Conservation (phyloP, 106 monocot species). For the Acorus gramineus region DNA sequence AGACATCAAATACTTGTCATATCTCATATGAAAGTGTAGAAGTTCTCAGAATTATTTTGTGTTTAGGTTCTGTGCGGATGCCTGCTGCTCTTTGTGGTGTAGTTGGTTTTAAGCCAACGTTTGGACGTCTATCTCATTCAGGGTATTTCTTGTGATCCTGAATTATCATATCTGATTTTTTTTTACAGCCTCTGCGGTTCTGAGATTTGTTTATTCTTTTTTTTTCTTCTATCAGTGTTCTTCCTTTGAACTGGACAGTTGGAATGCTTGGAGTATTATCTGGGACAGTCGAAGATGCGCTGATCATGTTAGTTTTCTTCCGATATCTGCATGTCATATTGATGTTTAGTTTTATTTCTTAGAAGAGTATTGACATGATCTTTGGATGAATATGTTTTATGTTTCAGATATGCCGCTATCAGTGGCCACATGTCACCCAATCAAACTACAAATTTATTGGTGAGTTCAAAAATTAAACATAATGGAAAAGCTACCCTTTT, state of each 20-base stretch:
- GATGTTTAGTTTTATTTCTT: too few relatives aligned
- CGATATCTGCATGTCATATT: neutral
- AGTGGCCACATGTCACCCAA: slow-evolving; percentile 18
- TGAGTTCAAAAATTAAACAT: slow-evolving; percentile 2
- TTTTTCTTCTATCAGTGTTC: slow-evolving; percentile 41
- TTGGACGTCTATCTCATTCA: slow-evolving; percentile 53
- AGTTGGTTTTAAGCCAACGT: slow-evolving; percentile 84
- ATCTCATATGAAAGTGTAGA: too few relatives aligned
- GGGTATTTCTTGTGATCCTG: slow-evolving; percentile 36
- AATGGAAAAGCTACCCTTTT: too few relatives aligned
- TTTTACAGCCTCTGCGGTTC: neutral
- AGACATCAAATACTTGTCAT: too few relatives aligned
- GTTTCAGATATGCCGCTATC: slow-evolving; percentile 77
- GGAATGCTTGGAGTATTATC: slow-evolving; percentile 80
- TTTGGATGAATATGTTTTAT: neutral
- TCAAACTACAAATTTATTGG: slow-evolving; percentile 25
- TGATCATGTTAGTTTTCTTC: slow-evolving; percentile 54
- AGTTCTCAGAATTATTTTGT: neutral
- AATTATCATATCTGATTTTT: neutral
- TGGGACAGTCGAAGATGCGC: slow-evolving; percentile 73
- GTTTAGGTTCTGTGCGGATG: slow-evolving; percentile 77
- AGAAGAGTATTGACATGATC: neutral
- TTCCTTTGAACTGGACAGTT: slow-evolving; percentile 93
- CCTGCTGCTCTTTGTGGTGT: slow-evolving; percentile 91
- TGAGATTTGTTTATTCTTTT: neutral